Base-by-base conservation (phyloP, 2,329 filamentous ascomycete species). In the Sarocladium kiliense region DNA sequence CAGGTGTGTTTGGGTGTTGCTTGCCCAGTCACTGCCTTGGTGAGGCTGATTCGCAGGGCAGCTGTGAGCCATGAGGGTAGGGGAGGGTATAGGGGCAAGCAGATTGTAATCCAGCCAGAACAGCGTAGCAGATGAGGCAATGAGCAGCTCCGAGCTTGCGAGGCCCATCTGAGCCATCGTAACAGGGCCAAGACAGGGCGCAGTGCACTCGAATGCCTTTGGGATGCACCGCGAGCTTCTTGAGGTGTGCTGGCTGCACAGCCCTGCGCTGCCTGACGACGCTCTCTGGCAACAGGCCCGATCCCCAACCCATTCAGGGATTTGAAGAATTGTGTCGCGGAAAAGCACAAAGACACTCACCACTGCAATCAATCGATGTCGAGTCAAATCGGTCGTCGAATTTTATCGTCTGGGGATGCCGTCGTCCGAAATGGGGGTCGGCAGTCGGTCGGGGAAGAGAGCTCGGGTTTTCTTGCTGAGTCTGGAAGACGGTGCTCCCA, bases 381-480 rank as follows among this genome's bases (percentile, higher is more conserved):
- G 3, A 30, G 16, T 27, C 25, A 18, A 47, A 12, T 44, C 39
- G 39, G 23, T 23, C 18, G 39, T 21, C 39, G 19, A 18, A 21
- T 21, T 6, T 18, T 7, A 7, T 27, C n/a, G 23, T 27, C 7
- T 27, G 12, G 36, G 16, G 25, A 30, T 11, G 44, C n/a, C 44
- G 44, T 18, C 25, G 44, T 21, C 4, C 27, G 14, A 4, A 16
- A n/a, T 14, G 23, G 18, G 21, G 12, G 19, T 16, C 37, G 42
- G 32, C 32, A 21, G 25, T 54, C 26, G 49, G 30, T 30, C 18
- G 42, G 16, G 23, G 44, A n/a, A 27, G 25, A 26, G n/a, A 21
- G 18, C 37, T 36, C 34, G 25, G 56, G 49, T 30, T 14, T 54
- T 34, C 56, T 58, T 49, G 41, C 50, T 26, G 26, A 50, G 54